Evolutionary conservation across 352 stramenopile genomes (phyloP).

Genomic region (Phytopythium helicoides): DNA sequence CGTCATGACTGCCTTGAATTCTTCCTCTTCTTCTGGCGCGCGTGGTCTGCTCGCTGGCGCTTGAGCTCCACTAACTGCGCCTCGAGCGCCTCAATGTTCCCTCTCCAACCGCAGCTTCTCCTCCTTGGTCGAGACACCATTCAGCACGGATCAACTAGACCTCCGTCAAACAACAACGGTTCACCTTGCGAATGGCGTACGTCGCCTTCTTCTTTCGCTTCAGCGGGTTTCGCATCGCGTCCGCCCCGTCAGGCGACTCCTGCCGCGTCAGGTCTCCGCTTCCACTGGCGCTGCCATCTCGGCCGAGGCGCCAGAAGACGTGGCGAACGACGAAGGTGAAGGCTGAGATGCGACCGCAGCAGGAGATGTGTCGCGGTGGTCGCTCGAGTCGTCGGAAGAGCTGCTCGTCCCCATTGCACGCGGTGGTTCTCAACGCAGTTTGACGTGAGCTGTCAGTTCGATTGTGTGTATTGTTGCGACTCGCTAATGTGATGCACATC

Average conservation of each 20-base stretch:
- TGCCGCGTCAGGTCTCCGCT: too few relatives aligned
- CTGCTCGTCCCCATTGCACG: too few relatives aligned
- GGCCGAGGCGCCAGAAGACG: too few relatives aligned
- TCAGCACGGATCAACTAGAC: too few relatives aligned
- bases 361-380: too few relatives aligned
- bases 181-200: conserved; percentile 19
- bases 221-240: not conserved
- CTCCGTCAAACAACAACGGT: too few relatives aligned
- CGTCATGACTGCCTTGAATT: conserved; percentile 3
- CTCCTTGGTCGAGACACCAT: conserved; percentile 16
- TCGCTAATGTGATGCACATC: too few relatives aligned
- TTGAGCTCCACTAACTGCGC: conserved; percentile 11
- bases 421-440: not conserved
- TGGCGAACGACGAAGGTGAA: too few relatives aligned
- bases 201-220: conserved; percentile 16
- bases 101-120: conserved; percentile 25
- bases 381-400: too few relatives aligned
- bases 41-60: conserved; percentile 6
- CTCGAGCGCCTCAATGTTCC: conserved; percentile 8
- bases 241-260: too few relatives aligned
- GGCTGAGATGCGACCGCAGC: too few relatives aligned
- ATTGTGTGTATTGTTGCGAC: not conserved
- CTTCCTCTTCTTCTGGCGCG: conserved; percentile 3
- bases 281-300: too few relatives aligned
- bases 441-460: not conserved